Percentiles rank a stretch among this genome's conserved stretches.
Evolutionary conservation across 2,329 filamentous ascomycete genomes (phyloP).

Genomic region (Talaromyces rugulosus): DNA sequence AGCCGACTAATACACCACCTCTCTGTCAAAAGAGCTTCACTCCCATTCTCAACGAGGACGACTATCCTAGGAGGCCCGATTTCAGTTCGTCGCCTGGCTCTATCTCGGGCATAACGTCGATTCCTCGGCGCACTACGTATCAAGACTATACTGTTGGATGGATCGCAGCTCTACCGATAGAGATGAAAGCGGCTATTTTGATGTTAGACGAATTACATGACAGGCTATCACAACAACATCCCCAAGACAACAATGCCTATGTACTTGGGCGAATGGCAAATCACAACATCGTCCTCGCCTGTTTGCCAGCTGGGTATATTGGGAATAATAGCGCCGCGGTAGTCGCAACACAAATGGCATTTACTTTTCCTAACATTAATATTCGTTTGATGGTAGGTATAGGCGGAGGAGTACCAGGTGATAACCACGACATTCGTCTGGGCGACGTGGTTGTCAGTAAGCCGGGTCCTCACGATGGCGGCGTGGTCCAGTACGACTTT

Average conservation of each 20-base stretch:
- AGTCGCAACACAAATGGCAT: neutral
- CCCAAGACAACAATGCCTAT: neutral
- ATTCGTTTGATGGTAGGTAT: neutral
- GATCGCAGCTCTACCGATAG: conserved; percentile 6
- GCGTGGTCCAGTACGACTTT: neutral
- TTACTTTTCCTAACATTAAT: neutral
- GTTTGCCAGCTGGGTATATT: neutral
- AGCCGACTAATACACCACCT: neutral
- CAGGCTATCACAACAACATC: neutral
- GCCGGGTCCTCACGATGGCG: neutral
- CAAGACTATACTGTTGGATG: conserved; percentile 10
- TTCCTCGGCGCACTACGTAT: neutral
- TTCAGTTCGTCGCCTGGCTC: neutral
- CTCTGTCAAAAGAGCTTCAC: neutral
- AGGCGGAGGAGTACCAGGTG: neutral
- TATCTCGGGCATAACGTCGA: neutral
- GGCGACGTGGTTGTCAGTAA: neutral
- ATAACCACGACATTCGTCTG: neutral
- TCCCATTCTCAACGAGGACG: neutral
- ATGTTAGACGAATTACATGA: conserved; percentile 5
- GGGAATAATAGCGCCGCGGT: neutral
- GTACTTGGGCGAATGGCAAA: neutral
- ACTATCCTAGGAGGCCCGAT: neutral
- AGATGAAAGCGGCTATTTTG: neutral
- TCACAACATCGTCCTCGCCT: neutral